Conservation (phyloP, 164 flowering plant species). For the Santalum album region DNA sequence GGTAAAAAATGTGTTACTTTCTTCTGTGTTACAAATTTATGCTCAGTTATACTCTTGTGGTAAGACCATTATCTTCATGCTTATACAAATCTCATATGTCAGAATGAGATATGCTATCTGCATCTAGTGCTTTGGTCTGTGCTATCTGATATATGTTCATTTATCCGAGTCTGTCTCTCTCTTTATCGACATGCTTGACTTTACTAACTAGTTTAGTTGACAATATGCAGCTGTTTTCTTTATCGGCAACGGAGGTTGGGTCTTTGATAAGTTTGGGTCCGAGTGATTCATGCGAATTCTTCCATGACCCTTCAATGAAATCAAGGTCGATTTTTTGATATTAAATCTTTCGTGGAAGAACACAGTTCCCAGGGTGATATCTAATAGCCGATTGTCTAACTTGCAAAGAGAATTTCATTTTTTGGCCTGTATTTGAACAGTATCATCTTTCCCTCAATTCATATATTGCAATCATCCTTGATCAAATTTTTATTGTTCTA, state of each 20-base stretch:
- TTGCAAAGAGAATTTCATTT: background rate
- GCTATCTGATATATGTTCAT: background rate
- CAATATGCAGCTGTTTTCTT: slow-evolving; percentile 57
- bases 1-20: slow-evolving; percentile 25
- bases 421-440: background rate
- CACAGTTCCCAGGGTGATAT: background rate
- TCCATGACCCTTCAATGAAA: slow-evolving; percentile 81
- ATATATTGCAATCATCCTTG: background rate
- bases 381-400: background rate
- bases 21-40: too few relatives aligned
- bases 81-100: too few relatives aligned
- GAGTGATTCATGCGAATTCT: slow-evolving; percentile 68
- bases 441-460: background rate
- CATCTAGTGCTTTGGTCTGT: background rate
- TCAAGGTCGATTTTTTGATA: slow-evolving; percentile 39
- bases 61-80: too few relatives aligned
- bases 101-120: too few relatives aligned
- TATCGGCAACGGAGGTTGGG: slow-evolving; percentile 80
- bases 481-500: background rate
- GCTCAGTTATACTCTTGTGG: too few relatives aligned
- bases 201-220: slow-evolving; percentile 14
- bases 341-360: background rate
- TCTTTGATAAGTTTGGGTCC: slow-evolving; percentile 68
- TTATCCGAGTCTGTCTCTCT: background rate
- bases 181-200: too few relatives aligned